Evolutionary conservation across 768 basidiomycete genomes (phyloP).

Genomic region (Rhizopogon salebrosus): DNA sequence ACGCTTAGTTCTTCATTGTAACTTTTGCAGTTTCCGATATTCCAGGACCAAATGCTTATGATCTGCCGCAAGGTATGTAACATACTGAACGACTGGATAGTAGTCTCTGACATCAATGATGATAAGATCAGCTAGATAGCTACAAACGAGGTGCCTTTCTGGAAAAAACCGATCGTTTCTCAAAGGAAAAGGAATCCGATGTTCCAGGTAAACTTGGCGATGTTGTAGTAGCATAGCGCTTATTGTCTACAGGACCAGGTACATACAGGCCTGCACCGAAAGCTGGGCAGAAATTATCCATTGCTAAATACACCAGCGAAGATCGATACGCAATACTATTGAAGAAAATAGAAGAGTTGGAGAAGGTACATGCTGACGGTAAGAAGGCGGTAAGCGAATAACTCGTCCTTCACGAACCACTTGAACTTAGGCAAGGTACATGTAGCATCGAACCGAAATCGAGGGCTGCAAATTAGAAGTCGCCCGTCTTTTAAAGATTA

Average conservation of each 20-base stretch:
- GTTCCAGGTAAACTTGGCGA: conserved; percentile 32
- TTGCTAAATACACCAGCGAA: conserved; percentile 15
- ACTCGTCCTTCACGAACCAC: not conserved
- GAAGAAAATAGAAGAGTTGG: conserved; percentile 59
- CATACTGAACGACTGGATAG: not conserved
- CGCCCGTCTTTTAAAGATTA: conserved; percentile 39
- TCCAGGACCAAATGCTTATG: conserved; percentile 49
- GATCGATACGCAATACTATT: conserved; percentile 55
- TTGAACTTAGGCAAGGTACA: not conserved
- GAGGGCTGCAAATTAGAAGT: conserved; percentile 58
- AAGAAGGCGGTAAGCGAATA: conserved; percentile 53
- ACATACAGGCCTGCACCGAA: conserved; percentile 22
- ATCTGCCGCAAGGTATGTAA: conserved; percentile 32
- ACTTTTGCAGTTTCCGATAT: conserved; percentile 33
- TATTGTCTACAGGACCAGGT: conserved; percentile 28
- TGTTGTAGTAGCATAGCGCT: not conserved
- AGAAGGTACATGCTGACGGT: conserved; percentile 55
- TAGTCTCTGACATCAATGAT: conserved; percentile 19
- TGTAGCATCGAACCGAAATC: conserved; percentile 56
- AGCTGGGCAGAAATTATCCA: conserved; percentile 21
- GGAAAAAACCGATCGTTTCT: conserved; percentile 51
- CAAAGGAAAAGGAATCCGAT: conserved; percentile 36
- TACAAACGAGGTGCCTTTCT: conserved; percentile 57
- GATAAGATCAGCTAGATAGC: conserved; percentile 31
- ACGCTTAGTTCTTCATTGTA: not conserved